Base-by-base conservation (phyloP, 2,329 filamentous ascomycete genomes). In the Venturia carpophila region DNA sequence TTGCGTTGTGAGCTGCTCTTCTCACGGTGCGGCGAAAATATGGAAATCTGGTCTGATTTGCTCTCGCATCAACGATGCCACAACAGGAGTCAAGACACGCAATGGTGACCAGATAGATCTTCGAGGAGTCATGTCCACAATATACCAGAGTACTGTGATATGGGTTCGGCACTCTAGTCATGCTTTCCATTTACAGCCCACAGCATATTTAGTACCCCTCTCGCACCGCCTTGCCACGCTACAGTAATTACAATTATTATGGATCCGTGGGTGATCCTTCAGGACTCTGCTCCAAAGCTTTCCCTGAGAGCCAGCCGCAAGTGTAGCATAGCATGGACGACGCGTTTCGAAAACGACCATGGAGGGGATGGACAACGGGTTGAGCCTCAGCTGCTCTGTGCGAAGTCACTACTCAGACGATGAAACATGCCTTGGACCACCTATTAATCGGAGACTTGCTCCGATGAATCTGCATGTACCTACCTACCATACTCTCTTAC, bases 341-440 rank as follows among this genome's bases (percentile, higher is more conserved):
- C 21, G 34, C 45, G 62, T 49, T 55, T 63, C 62, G 34, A 34
- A 17, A 7, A 3, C 43, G 34, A 39, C 21, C 30, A 34, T 34
- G 30, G 30, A 34, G 30, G 3, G 30, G n/a, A 61, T 39, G 39
- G 9, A 17, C 30, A 39, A 63, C n/a, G 42, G 39, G 34, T 55
- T 63, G 42, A 41, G 47, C 62, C 62, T 55, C 62, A 52, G 30
- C 13, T 55, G 43, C 62, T 27, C 34, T 34, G 62, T 52, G 43
- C 43, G 27, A 13, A 13, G 17, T 10, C 62, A 52, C 34, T 42
- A 63, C 45, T 63, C 62, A 24, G 5, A 27, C 62, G 4, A 43
- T 63, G 61, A 63, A 63, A 63, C 61, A 63, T 13, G 61, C 37
- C 30, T 15, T 55, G 4, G 49, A 34, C 49, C 42, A 30, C 34